phyloP scores from a whole-genome alignment of 768 basidiomycete genomes.

The Amanita fuliginea region DNA sequence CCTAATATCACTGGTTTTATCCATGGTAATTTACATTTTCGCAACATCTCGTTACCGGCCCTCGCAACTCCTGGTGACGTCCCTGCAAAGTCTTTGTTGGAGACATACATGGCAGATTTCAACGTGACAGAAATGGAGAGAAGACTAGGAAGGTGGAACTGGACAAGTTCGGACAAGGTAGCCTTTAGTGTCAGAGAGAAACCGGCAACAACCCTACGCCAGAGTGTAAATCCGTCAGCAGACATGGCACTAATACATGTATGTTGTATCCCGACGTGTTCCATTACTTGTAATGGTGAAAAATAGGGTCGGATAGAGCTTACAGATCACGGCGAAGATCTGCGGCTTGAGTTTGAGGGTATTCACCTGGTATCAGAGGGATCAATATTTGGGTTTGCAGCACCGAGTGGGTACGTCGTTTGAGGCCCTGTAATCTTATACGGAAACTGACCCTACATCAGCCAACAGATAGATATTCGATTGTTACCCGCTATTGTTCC shows the following conservation, averaged over 20 bases:
- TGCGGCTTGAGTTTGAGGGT: slow-evolving; percentile 66
- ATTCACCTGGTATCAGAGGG: slow-evolving; percentile 67
- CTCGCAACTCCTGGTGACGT: slow-evolving; percentile 14
- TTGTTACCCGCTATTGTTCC: slow-evolving; percentile 59
- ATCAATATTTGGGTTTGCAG: slow-evolving; percentile 66
- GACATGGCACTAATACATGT: slow-evolving; percentile 56
- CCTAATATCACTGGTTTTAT: slow-evolving; percentile 73
- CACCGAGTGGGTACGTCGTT: slow-evolving; percentile 42
- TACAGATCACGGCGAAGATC: slow-evolving; percentile 44
- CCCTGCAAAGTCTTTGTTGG: slow-evolving; percentile 9
- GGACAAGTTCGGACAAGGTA: slow-evolving; percentile 52
- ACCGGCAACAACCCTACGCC: slow-evolving; percentile 25
- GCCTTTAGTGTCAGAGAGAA: slow-evolving; percentile 61
- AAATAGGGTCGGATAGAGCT: slow-evolving; percentile 66
- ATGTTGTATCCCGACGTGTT: slow-evolving; percentile 16
- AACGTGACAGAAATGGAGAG: slow-evolving; percentile 42
- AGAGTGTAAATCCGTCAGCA: slow-evolving; percentile 22
- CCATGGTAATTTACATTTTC: slow-evolving; percentile 46
- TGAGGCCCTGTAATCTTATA: not conserved
- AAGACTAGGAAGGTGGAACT: slow-evolving; percentile 54
- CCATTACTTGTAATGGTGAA: slow-evolving; percentile 1
- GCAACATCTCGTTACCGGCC: slow-evolving; percentile 50
- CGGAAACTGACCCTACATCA: slow-evolving; percentile 13
- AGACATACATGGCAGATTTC: slow-evolving; percentile 34
- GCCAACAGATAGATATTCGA: slow-evolving; percentile 53